Conservation (phyloP, 2,329 filamentous ascomycete species). For the Colletotrichum eremochloae region DNA sequence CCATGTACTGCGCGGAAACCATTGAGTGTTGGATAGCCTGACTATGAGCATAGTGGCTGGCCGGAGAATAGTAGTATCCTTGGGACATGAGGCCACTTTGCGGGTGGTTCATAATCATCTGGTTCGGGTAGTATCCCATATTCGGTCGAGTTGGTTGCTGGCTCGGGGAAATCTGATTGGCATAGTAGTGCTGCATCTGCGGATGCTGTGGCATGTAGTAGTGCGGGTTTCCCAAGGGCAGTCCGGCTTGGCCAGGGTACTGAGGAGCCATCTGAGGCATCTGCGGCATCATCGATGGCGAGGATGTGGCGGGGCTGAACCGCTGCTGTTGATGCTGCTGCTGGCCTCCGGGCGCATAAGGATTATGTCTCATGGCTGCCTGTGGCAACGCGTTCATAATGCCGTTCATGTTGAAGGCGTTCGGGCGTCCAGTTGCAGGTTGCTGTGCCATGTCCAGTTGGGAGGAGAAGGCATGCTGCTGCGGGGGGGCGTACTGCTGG, state of each 20-base stretch:
- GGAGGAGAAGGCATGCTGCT: slow-evolving; percentile 57
- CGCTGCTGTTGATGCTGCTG: slow-evolving; percentile 51
- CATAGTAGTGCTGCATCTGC: slow-evolving; percentile 61
- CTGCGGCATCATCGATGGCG: slow-evolving; percentile 55
- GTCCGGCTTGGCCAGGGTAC: slow-evolving; percentile 54
- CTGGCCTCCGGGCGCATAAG: slow-evolving; percentile 54
- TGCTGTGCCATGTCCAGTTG: slow-evolving; percentile 58
- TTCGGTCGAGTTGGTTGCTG: slow-evolving; percentile 53
- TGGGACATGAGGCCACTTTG: slow-evolving; percentile 51
- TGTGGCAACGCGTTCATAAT: slow-evolving; percentile 61
- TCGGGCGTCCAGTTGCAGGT: slow-evolving; percentile 47
- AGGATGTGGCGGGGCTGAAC: slow-evolving; percentile 49
- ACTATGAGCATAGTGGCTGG: slow-evolving; percentile 54
- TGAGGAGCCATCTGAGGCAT: slow-evolving; percentile 55
- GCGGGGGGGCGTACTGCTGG: slow-evolving; percentile 49
- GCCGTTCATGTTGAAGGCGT: slow-evolving; percentile 62
- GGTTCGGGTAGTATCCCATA: slow-evolving; percentile 60
- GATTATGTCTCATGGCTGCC: slow-evolving; percentile 54
- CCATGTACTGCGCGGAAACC: slow-evolving; percentile 53
- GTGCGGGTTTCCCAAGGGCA: slow-evolving; percentile 56
- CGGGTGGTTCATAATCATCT: slow-evolving; percentile 57
- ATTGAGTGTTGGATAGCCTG: slow-evolving; percentile 51
- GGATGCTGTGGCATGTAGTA: slow-evolving; percentile 63
- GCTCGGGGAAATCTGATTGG: slow-evolving; percentile 54
- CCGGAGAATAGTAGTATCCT: slow-evolving; percentile 60